Conservation (phyloP, 371 early-diverging fungal species). For the Entomophthora muscae region DNA sequence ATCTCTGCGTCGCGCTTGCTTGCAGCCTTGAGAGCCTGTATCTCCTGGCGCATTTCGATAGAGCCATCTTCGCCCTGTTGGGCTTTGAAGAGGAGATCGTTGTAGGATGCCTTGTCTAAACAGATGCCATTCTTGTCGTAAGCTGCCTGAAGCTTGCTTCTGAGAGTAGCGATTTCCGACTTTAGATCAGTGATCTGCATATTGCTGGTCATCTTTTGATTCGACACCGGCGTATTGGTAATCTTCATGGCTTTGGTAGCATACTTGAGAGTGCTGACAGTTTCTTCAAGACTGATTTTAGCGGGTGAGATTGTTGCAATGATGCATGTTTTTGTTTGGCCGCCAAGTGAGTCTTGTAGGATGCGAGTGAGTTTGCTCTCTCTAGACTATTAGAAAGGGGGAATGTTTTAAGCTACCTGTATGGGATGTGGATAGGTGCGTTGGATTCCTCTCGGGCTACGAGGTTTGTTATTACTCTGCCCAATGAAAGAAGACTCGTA, state of each 20-base stretch:
- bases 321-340: conserved; percentile 84
- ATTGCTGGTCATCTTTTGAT: conserved; percentile 55
- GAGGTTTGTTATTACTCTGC: conserved; percentile 82
- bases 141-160: conserved; percentile 17
- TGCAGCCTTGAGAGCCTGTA: background rate
- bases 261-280: conserved; percentile 85
- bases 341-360: conserved; percentile 90
- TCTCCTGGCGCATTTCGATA: background rate
- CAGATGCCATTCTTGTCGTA: background rate
- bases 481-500: conserved; percentile 75
- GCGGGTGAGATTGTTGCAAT: conserved; percentile 86
- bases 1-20: background rate
- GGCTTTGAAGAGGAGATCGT: background rate
- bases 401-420: conserved; percentile 7
- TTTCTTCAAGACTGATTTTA: conserved; percentile 61
- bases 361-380: conserved; percentile 90
- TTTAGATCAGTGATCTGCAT: conserved; percentile 56
- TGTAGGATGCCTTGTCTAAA: background rate
- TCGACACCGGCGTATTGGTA: conserved; percentile 78
- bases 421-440: conserved; percentile 64
- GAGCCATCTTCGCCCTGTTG: background rate
- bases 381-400: conserved; percentile 15
- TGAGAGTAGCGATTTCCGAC: conserved; percentile 19
- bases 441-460: conserved; percentile 24
- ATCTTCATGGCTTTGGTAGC: conserved; percentile 89